A percentile compares a stretch with the other conserved stretches of the same genome.
These are phyloP conservation scores for Graphilbum sp. DNA, from an alignment of 2,329 filamentous ascomycete species.

Conservation along the genomic window DNA sequence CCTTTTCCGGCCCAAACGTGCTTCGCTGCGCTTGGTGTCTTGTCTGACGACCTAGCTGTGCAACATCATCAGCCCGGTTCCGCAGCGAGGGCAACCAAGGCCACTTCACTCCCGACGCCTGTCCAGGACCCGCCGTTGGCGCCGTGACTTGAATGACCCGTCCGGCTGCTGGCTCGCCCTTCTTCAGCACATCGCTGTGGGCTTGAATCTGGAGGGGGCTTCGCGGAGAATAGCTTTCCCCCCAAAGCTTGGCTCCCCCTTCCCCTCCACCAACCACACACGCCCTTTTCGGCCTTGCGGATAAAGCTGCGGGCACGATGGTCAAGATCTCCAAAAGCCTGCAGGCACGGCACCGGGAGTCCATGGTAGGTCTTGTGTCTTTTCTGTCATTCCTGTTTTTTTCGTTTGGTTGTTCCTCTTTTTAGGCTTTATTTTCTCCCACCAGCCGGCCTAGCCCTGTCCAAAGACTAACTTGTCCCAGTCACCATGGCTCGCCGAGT, in stretches of 20 bases:
- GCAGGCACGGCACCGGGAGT: slow-evolving; percentile 51
- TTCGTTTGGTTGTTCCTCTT: slow-evolving; percentile 7
- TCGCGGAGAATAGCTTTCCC: background rate
- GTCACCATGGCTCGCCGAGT: slow-evolving; percentile 78
- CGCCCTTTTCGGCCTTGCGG: no score
- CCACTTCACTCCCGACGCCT: background rate
- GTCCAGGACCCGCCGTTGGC: background rate
- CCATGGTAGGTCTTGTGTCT: slow-evolving; percentile 32
- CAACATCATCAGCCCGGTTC: no score
- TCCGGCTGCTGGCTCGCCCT: background rate
- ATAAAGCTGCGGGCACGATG: slow-evolving; percentile 29
- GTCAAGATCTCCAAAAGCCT: slow-evolving; percentile 53
- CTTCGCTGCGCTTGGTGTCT: no score
- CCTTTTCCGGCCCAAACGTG: no score
- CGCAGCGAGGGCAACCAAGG: no score
- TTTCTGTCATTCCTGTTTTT: slow-evolving; percentile 2
- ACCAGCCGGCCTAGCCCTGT: no score
- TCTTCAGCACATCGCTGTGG: background rate
- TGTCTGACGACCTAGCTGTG: no score
- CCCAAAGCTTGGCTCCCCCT: background rate
- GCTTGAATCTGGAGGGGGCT: background rate
- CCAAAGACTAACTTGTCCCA: no score
- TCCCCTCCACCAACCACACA: no score
- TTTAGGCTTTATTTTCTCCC: no score
- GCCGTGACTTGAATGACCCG: background rate